A percentile compares a stretch with the other conserved stretches of the same genome.
These are phyloP conservation scores for Flaveria floridana DNA, from an alignment of 140 eudicot species.

Conservation along the genomic window DNA sequence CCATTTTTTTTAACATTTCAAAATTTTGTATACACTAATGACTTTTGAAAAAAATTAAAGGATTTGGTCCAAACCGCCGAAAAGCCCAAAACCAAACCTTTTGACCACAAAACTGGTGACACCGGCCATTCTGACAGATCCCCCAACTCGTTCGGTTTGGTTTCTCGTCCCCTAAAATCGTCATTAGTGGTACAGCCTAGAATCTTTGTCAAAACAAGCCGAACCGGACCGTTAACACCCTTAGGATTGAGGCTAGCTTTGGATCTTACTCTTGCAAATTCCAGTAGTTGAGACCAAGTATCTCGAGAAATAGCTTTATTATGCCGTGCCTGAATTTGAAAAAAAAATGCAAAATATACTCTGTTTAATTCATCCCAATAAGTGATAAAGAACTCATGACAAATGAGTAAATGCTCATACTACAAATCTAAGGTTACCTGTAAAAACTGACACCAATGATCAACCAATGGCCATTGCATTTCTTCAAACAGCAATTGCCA, in stretches of 20 bases:
- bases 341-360: neutral
- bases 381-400: neutral
- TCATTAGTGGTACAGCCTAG: neutral
- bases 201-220: neutral
- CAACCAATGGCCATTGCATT: slow-evolving; percentile 90
- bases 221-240: neutral
- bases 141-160: neutral
- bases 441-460: slow-evolving; percentile 94
- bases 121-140: too few relatives aligned
- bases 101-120: too few relatives aligned
- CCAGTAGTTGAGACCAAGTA: slow-evolving; percentile 94
- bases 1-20: neutral
- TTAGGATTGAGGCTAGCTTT: neutral
- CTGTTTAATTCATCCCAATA: neutral
- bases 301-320: slow-evolving; percentile 97
- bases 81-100: too few relatives aligned
- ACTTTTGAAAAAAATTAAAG: too few relatives aligned
- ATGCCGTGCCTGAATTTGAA: slow-evolving; percentile 66
- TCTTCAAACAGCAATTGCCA: slow-evolving; percentile 95
- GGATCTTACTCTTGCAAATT: slow-evolving; percentile 82
- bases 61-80: too few relatives aligned
- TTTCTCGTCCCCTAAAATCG: neutral
- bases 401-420: neutral
- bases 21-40: neutral
- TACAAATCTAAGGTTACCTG: slow-evolving; percentile 53